A percentile compares a stretch with the other conserved stretches of the same genome.
Conservation (phyloP, 768 basidiomycete species). For the Psilocybe tampanensis region DNA sequence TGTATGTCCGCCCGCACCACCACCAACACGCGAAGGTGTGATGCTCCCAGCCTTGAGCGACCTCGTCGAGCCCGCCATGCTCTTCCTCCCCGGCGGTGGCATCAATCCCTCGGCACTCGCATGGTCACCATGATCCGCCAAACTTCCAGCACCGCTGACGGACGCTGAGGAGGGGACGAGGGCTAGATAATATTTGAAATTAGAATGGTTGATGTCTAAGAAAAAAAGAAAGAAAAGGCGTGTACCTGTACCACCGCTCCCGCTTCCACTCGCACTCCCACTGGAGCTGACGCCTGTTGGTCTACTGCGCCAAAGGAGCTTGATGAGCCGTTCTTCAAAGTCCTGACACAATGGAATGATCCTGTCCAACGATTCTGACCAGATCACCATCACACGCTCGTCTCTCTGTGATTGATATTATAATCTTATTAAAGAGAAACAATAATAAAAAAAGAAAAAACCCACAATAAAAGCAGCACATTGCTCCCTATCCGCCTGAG, state of each 20-base stretch:
- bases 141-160: neutral
- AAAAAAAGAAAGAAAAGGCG: too few species aligned
- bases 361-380: conserved; percentile 78
- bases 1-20: too few species aligned
- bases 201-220: too few species aligned
- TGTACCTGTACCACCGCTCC: neutral
- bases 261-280: neutral
- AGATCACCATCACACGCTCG: conserved; percentile 83
- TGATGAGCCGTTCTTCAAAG: conserved; percentile 78
- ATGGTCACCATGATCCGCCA: conserved; percentile 6
- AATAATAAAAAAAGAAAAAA: conserved; percentile 13
- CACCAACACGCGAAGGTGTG: too few species aligned
- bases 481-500: conserved; percentile 83
- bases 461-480: conserved; percentile 84
- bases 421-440: neutral
- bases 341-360: conserved; percentile 76
- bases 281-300: conserved; percentile 18
- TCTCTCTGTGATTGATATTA: conserved; percentile 55
- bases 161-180: neutral
- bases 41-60: conserved; percentile 2
- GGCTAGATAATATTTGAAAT: neutral
- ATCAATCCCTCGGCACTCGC: neutral
- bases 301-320: conserved; percentile 72
- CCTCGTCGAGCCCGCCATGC: neutral
- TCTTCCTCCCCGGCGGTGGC: neutral